Conservation (phyloP, 2,329 filamentous ascomycete species). For the Boeremia exigua region DNA sequence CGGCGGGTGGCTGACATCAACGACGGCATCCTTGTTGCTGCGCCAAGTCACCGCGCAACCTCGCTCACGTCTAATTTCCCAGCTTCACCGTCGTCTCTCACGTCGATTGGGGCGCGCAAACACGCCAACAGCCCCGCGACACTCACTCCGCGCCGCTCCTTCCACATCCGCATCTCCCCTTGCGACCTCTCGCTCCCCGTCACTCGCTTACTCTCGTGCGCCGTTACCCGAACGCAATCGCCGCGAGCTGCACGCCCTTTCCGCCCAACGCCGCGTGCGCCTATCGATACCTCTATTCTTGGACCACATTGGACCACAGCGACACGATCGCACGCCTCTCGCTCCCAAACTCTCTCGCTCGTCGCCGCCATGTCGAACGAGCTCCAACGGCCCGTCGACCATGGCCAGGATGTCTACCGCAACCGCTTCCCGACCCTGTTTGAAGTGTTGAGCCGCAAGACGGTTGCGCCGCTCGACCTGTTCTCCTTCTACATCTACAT, state of each 20-base stretch:
- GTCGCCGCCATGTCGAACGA: slow-evolving; percentile 34
- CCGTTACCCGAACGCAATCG: slow-evolving; percentile 15
- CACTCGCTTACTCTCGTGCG: slow-evolving; percentile 23
- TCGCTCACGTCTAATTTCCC: slow-evolving; percentile 17
- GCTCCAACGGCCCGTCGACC: slow-evolving; percentile 19
- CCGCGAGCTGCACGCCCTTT: slow-evolving; percentile 30
- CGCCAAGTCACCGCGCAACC: slow-evolving; percentile 41
- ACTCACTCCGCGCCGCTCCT: slow-evolving; percentile 9
- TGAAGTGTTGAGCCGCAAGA: slow-evolving; percentile 91
- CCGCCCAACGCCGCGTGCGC: slow-evolving; percentile 19
- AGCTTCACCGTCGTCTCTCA: slow-evolving; percentile 40
- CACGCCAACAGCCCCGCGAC: slow-evolving; percentile 22
- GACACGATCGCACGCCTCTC: slow-evolving; percentile 28
- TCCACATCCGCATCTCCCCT: slow-evolving; percentile 1
- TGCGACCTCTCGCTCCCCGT: slow-evolving; percentile 11
- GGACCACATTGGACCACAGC: slow-evolving; percentile 18
- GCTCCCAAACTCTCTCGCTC: slow-evolving; percentile 3
- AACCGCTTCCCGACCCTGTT: slow-evolving; percentile 93
- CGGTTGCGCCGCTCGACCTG: slow-evolving; percentile 92
- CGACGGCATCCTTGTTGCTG: slow-evolving; percentile 20
- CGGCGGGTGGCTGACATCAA: slow-evolving; percentile 19
- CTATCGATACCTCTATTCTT: slow-evolving; percentile 32
- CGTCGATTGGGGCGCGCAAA: slow-evolving; percentile 33
- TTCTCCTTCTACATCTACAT: slow-evolving; percentile 99
- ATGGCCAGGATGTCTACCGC: slow-evolving; percentile 53